Base-by-base conservation (phyloP, 2,329 filamentous ascomycete genomes). In the Colletotrichum tabaci region DNA sequence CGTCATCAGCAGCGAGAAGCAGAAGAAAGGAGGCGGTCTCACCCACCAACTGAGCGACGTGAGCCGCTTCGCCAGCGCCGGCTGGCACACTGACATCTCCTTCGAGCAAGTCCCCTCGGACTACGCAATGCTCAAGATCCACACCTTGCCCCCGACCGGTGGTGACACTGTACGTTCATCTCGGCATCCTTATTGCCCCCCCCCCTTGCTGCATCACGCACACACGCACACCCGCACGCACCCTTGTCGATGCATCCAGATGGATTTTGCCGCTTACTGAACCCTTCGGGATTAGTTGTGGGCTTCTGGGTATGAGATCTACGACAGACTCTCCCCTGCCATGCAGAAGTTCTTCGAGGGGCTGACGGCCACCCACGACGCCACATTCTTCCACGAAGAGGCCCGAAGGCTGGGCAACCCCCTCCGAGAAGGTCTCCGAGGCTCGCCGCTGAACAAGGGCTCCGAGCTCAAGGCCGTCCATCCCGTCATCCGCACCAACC, bases 401-500 rank as follows among this genome's bases (percentile, higher is more conserved):
- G 87, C 87, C 13, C 79, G 79, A 60, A 79, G 84, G 12, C 80
- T 87, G 1, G 86, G 86, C 12, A 83, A 85, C 74, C 82, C 83
- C 4, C 77, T 87, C 10, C 81, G 84, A 38, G 80, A 83, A 10
- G 82, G 77, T 4, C 75, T 83, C 65, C 82, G 87, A 9, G 90
- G 90, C 1, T 87, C 87, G 1, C 88, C 88, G 0, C 81, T 89
- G 68, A 92, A 92, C 74, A 81, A 87, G 23, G 89, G 89, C 52
- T 80, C 80, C 4, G 82, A 84, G 30, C 82, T 91, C 46, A 79
- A 77, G 50, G 85, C 89, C 0, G 81, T 84, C 2, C 87, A 88
- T 75, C 88, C 88, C 1, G 80, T 90, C 3, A 81, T 90, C 52
- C 84, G 89, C 3, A 91, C 89, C 6, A 91, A 91, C 75, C 89